Base-by-base conservation (phyloP, 164 flowering plant genomes). In the Euptelea pleiosperma region DNA sequence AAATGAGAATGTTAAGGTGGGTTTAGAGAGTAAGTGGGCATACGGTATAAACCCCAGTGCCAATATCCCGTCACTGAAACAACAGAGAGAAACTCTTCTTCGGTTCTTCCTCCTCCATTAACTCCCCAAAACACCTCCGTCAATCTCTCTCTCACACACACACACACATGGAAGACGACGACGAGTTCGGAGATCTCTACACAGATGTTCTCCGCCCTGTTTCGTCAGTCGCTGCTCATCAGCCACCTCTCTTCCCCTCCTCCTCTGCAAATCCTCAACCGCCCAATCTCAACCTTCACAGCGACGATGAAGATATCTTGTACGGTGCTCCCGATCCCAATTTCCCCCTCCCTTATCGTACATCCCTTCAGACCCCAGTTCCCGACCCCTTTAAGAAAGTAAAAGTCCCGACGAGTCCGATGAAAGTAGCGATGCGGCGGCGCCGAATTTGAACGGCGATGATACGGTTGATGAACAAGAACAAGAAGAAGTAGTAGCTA, bases 161-260 rank as follows among this genome's bases (percentile, higher is more conserved):
- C n/a, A n/a, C n/a, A n/a, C n/a, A n/a, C 16, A 91, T 91, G 98
- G 98, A 90, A 63, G 98, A 93, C 62, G 98, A 93, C 42, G 98
- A 92, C 49, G 98, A 89, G 62, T 93, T 93, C 71, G 98, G 98
- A 58, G 98, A 93, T 84, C 96, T 93, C 36, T 93, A 93, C 77
- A 77, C 96, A 0, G 98, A 90, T 57, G 92, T 93, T 19, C 87
- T 92, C 57, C 74, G 45, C 1, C 79, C 85, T 3, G 64, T 77
- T 12, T 42, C 65, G n/a, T n/a, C n/a, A n/a, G n/a, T n/a, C 22
- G 43, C 63, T 3, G 37, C 67, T 12, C 45, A 39, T 14, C 28
- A 8, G 9, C 55, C 54, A 6, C 53, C 65, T 15, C 56, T 58
- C 5, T 19, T 62, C 3, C 9, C n/a, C n/a, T n/a, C n/a, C n/a